A percentile compares a stretch with the other conserved stretches of the same genome.
Conservation (phyloP, 805 yeast genomes). For the Wickerhamomyces bovis region DNA sequence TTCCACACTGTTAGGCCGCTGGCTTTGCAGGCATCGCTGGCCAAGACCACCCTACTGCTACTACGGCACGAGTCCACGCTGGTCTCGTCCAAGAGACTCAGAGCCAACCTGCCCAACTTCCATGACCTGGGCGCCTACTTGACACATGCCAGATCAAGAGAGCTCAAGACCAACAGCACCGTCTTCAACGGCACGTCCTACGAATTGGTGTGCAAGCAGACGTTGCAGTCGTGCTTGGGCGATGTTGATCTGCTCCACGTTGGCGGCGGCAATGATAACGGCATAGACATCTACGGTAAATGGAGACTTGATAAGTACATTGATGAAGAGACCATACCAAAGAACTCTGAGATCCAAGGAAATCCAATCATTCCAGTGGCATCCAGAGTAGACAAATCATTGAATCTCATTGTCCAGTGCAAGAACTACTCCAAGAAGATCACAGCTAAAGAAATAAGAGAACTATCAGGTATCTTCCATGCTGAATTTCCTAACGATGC, state of each 20-base stretch:
- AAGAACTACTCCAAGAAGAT: slow-evolving; percentile 20
- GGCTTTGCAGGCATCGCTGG: neutral
- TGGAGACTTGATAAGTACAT: slow-evolving; percentile 12
- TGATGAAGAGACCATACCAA: neutral
- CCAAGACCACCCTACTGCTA: neutral
- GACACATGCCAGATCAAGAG: slow-evolving; percentile 12
- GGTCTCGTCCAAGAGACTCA: neutral
- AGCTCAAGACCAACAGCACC: slow-evolving; percentile 15
- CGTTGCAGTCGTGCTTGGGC: slow-evolving; percentile 5
- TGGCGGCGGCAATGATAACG: slow-evolving; percentile 24
- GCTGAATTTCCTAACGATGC: slow-evolving; percentile 13
- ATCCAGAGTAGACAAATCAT: neutral
- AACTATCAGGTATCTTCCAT: slow-evolving; percentile 19
- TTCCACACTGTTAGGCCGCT: neutral
- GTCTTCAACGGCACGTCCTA: slow-evolving; percentile 22
- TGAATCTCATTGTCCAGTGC: slow-evolving; percentile 23
- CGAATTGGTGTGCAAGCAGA: slow-evolving; percentile 15
- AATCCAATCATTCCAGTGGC: neutral
- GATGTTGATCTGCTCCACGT: slow-evolving; percentile 8
- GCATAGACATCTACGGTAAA: slow-evolving; percentile 19
- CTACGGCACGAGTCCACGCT: neutral
- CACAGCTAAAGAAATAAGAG: slow-evolving; percentile 22
- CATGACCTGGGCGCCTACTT: slow-evolving; percentile 9
- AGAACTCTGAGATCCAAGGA: neutral
- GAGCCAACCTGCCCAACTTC: neutral